phyloP scores from a whole-genome alignment of 257 asterid species.

The Fraxinus pennsylvanica region DNA sequence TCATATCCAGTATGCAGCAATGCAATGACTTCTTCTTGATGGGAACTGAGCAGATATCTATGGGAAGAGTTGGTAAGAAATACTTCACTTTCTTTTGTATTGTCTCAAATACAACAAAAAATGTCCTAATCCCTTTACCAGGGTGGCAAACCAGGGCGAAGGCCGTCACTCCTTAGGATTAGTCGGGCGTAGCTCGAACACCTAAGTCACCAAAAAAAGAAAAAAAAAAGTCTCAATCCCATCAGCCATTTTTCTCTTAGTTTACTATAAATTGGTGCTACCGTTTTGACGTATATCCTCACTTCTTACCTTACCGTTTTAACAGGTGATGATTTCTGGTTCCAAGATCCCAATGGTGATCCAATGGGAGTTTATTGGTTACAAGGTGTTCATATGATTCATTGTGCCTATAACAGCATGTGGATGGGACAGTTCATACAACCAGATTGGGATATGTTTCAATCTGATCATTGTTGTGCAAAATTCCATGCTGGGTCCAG shows the following conservation, averaged over 20 bases:
- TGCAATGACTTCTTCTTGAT: slow-evolving; percentile 39
- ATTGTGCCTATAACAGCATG: slow-evolving; percentile 39
- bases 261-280: neutral
- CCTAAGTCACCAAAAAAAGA: too few relatives aligned
- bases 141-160: too few relatives aligned
- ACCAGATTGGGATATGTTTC: slow-evolving; percentile 44
- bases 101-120: too few relatives aligned
- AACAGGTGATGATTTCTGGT: slow-evolving; percentile 40
- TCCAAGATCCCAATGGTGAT: slow-evolving; percentile 39
- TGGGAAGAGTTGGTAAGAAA: slow-evolving; percentile 41
- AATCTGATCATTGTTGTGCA: slow-evolving; percentile 33
- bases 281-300: neutral
- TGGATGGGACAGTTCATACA: slow-evolving; percentile 42
- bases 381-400: slow-evolving; percentile 44
- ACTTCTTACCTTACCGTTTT: neutral
- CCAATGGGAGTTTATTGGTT: slow-evolving; percentile 41
- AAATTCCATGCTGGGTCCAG: slow-evolving; percentile 23
- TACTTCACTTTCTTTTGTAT: neutral
- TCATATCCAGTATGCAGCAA: slow-evolving; percentile 36
- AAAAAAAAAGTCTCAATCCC: too few relatives aligned
- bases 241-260: neutral
- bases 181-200: too few relatives aligned
- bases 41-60: slow-evolving; percentile 36
- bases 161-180: too few relatives aligned
- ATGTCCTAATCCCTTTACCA: neutral